Evolutionary conservation across 2,329 filamentous ascomycete species (phyloP).

Genomic region (Pestalotiopsis sp.): DNA sequence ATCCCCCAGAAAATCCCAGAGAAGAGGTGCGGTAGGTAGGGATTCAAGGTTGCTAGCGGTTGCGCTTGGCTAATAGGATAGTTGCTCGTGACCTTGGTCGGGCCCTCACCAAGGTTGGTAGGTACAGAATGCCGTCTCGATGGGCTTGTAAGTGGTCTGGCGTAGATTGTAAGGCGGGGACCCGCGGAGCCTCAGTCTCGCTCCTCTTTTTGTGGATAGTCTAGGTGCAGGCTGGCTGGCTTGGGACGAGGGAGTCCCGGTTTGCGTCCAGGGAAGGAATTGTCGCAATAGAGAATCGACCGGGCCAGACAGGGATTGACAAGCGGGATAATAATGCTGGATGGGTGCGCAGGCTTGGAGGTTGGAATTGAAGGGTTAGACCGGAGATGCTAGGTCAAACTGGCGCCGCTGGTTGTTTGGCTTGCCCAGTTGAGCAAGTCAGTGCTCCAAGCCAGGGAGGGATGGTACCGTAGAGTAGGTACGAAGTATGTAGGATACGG

Average conservation of each 20-base stretch:
- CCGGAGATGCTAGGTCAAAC: conserved; percentile 11
- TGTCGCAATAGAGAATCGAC: conserved; percentile 6
- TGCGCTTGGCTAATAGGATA: conserved; percentile 15
- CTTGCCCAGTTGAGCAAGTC: conserved; percentile 13
- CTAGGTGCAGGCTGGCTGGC: conserved; percentile 9
- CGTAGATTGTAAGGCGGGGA: conserved; percentile 20
- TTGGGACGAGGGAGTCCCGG: conserved; percentile 7
- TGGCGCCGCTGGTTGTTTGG: not conserved
- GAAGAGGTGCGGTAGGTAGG: conserved; percentile 14
- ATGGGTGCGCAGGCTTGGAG: not conserved
- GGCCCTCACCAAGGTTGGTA: conserved; percentile 14
- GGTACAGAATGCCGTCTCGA: conserved; percentile 11
- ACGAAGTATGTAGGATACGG: not conserved
- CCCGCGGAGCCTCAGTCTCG: conserved; percentile 18
- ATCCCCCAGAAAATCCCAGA: conserved; percentile 9
- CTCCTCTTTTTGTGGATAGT: conserved; percentile 20
- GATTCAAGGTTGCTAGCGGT: conserved; percentile 15
- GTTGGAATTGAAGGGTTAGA: conserved; percentile 7
- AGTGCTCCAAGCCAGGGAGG: not conserved
- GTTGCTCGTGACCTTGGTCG: conserved; percentile 14
- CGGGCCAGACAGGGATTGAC: conserved; percentile 1
- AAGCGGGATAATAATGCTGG: conserved; percentile 8
- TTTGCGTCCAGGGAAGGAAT: not conserved
- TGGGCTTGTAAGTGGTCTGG: conserved; percentile 16
- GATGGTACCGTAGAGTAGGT: too few relatives aligned